A percentile compares a stretch with the other conserved stretches of the same genome.
Evolutionary conservation across 2,329 filamentous ascomycete genomes (phyloP).

Genomic region (Phoma sp.): DNA sequence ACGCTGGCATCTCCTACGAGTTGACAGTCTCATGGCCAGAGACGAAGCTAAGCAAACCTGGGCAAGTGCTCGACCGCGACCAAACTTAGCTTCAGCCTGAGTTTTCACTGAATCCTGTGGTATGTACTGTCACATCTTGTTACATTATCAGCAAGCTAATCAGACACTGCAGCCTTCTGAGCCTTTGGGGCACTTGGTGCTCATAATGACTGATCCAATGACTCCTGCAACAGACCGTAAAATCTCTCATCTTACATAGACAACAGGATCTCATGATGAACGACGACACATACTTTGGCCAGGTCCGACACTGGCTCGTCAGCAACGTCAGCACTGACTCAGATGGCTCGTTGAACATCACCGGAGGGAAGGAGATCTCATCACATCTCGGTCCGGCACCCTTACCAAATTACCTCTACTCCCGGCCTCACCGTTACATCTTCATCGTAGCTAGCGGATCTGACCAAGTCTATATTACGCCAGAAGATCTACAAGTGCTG

Average conservation of each 20-base stretch:
- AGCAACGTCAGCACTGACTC: constrained; percentile 22
- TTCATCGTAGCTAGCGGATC: constrained; percentile 26
- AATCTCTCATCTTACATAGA: not conserved
- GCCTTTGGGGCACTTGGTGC: constrained; percentile 22
- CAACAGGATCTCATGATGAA: constrained; percentile 30
- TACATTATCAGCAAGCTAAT: not conserved
- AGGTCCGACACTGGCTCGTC: constrained; percentile 34
- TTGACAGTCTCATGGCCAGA: constrained; percentile 25
- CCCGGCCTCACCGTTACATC: constrained; percentile 30
- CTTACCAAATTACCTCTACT: constrained; percentile 31
- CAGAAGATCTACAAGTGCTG: constrained; percentile 26
- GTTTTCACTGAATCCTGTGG: constrained; percentile 20
- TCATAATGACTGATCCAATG: constrained; percentile 31
- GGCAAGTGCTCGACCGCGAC: constrained; percentile 21
- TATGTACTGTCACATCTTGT: not conserved
- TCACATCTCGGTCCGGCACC: constrained; percentile 30
- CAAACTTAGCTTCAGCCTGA: constrained; percentile 29
- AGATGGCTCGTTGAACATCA: constrained; percentile 16
- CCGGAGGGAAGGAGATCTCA: constrained; percentile 18
- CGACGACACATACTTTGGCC: constrained; percentile 30
- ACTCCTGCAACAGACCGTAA: not conserved
- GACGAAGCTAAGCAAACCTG: constrained; percentile 20
- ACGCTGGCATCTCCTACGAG: constrained; percentile 18
- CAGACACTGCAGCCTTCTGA: constrained; percentile 13
- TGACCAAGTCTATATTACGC: constrained; percentile 15